phyloP scores from a whole-genome alignment of 2,329 filamentous ascomycete genomes.

The Nakataea oryzae region DNA sequence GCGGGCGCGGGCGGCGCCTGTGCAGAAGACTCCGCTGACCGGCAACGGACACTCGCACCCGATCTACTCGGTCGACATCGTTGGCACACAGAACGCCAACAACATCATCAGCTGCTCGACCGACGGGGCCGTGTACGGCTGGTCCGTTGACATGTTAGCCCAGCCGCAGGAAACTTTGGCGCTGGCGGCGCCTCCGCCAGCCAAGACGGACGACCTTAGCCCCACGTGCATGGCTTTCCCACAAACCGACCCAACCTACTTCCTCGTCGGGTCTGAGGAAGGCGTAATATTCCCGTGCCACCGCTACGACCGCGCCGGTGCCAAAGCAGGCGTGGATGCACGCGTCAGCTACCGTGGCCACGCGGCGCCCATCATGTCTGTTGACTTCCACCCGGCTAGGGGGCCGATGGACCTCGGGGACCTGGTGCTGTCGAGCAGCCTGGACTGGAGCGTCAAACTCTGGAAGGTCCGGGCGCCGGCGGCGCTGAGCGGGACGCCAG shows the following conservation, averaged over 20 bases:
- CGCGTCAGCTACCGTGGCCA: constrained; percentile 84
- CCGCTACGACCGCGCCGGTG: constrained; percentile 91
- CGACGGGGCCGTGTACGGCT: constrained; percentile 91
- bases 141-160: constrained; percentile 96
- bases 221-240: constrained; percentile 94
- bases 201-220: constrained; percentile 88
- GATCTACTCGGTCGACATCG: constrained; percentile 88
- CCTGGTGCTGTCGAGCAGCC: constrained; percentile 77
- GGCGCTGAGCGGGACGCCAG: constrained; percentile 47
- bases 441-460: constrained; percentile 96
- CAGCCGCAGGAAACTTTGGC: constrained; percentile 93
- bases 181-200: constrained; percentile 72
- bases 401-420: constrained; percentile 93
- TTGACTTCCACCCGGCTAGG: constrained; percentile 87
- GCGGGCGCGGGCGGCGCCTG: constrained; percentile 74
- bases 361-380: constrained; percentile 87
- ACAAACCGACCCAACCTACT: constrained; percentile 90
- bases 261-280: constrained; percentile 93
- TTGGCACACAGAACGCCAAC: constrained; percentile 96
- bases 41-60: constrained; percentile 94
- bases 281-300: constrained; percentile 95
- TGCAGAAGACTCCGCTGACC: constrained; percentile 92
- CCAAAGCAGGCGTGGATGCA: constrained; percentile 89
- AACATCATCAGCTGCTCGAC: constrained; percentile 97
- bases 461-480: constrained; percentile 87